phyloP scores from a whole-genome alignment of 2,329 filamentous ascomycete species.

The Chrysoporthe austroafricana region DNA sequence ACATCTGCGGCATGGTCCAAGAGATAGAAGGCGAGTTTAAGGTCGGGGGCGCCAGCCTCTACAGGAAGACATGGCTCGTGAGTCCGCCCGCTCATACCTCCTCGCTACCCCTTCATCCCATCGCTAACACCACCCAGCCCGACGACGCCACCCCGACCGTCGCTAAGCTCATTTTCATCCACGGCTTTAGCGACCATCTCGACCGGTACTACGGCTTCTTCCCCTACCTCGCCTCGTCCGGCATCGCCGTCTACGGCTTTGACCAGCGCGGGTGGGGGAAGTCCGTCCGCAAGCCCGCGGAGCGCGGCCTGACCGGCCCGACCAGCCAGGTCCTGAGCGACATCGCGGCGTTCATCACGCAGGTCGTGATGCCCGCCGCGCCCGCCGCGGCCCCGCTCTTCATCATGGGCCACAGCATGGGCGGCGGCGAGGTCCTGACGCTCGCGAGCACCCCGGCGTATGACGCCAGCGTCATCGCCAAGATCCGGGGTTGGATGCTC shows the following conservation, averaged over 20 bases:
- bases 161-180: constrained; percentile 80
- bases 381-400: constrained; percentile 66
- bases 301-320: constrained; percentile 74
- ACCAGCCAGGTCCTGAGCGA: constrained; percentile 76
- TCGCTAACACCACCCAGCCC: constrained; percentile 48
- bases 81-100: constrained; percentile 34
- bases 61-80: constrained; percentile 64
- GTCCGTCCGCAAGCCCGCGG: constrained; percentile 62
- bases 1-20: constrained; percentile 41
- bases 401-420: constrained; percentile 90
- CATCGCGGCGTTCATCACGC: constrained; percentile 73
- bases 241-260: constrained; percentile 76
- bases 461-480: constrained; percentile 54
- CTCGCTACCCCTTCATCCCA: constrained; percentile 1
- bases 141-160: constrained; percentile 50
- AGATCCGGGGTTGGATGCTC: constrained; percentile 73
- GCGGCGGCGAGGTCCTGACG: constrained; percentile 75
- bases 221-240: constrained; percentile 66
- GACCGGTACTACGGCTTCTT: constrained; percentile 79
- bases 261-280: constrained; percentile 92
- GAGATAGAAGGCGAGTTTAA: constrained; percentile 56
- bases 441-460: constrained; percentile 56
- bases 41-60: constrained; percentile 50
- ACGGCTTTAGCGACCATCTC: constrained; percentile 88
- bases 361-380: constrained; percentile 52